Evolutionary conservation across 2,329 filamentous ascomycete species (phyloP).

Genomic region (Akanthomyces uredinophilus): DNA sequence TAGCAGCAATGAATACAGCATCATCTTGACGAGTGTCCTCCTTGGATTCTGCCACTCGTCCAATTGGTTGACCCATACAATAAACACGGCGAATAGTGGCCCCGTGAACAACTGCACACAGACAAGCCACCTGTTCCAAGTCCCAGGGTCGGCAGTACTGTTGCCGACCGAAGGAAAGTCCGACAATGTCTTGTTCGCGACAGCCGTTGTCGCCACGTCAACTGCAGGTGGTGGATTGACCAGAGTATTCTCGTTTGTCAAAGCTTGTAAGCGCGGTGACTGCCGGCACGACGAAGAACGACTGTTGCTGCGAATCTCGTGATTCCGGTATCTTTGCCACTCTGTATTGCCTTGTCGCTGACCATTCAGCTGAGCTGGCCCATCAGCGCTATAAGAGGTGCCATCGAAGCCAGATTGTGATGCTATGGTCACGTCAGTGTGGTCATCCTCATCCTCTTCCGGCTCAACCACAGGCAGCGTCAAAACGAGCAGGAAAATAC

Average conservation of each 20-base stretch:
- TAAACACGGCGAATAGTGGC: slow-evolving; percentile 73
- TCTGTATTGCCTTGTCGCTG: slow-evolving; percentile 38
- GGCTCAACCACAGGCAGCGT: slow-evolving; percentile 88
- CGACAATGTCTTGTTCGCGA: slow-evolving; percentile 25
- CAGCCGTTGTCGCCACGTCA: background rate
- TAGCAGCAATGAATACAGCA: slow-evolving; percentile 60
- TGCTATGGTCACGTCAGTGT: slow-evolving; percentile 17
- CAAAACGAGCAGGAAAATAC: slow-evolving; percentile 81
- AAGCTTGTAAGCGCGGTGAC: slow-evolving; percentile 18
- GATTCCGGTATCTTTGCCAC: slow-evolving; percentile 54
- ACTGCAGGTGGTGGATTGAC: background rate
- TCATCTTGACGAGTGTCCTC: slow-evolving; percentile 48
- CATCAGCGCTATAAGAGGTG: background rate
- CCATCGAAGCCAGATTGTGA: background rate
- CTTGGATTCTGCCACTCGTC: slow-evolving; percentile 52
- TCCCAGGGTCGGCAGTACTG: slow-evolving; percentile 38
- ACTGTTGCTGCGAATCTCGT: slow-evolving; percentile 24
- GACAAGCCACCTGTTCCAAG: slow-evolving; percentile 91
- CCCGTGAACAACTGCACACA: slow-evolving; percentile 80
- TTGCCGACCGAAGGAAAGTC: slow-evolving; percentile 29
- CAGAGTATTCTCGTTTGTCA: slow-evolving; percentile 21
- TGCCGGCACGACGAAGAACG: slow-evolving; percentile 15
- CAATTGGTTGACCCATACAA: slow-evolving; percentile 65
- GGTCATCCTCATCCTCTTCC: slow-evolving; percentile 45
- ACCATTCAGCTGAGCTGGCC: background rate